Base-by-base conservation (phyloP, 345 rosid species). In the Toxicodendron radicans region DNA sequence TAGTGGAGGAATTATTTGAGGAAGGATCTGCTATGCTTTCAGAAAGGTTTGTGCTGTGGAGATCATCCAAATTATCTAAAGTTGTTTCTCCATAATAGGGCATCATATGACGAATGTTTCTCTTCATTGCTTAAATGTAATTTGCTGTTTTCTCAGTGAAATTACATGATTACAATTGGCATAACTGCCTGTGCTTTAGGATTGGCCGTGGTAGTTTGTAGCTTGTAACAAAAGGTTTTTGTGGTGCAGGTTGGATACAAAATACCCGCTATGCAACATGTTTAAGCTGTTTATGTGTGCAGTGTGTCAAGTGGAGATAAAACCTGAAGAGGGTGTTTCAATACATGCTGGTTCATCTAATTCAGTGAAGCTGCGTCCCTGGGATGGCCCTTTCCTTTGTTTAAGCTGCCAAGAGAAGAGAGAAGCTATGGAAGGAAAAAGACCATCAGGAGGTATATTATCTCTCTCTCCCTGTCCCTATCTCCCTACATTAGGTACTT, bases 361-460 rank as follows among this genome's bases (percentile, higher is more conserved):
- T 78, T 72, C 82, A 10, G 80, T 89, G 70, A 93, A 85, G 79
- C 75, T 87, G 74, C 97, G 97, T 68, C 95, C 99, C 5, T 93
- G 98, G 93, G 99, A 96, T 88, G 99, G 99, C 74, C 99, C 99
- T 71, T 96, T 93, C 85, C 98, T 96, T 82, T 96, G 99, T 76
- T 64, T 68, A 58, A 96, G 92, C 86, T 96, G 99, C 89, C 99
- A 96, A 81, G 91, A 93, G 75, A 96, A 93, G 83, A 96, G 85
- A 85, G 98, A 93, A 73, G 95, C 95, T 76, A 96, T 96, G 98
- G 99, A 96, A 90, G 97, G 99, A 66, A 96, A 84, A 83, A 85
- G 92, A 86, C 81, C 84, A 12, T 84, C 85, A 8, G 91, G 97
- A 86, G 93, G 99, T 96, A 83, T 67, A 33, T 17, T 24, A 71